A percentile compares a stretch with the other conserved stretches of the same genome.
phyloP scores from a whole-genome alignment of 129 eudicot species.

The Ambrosia trifida region DNA sequence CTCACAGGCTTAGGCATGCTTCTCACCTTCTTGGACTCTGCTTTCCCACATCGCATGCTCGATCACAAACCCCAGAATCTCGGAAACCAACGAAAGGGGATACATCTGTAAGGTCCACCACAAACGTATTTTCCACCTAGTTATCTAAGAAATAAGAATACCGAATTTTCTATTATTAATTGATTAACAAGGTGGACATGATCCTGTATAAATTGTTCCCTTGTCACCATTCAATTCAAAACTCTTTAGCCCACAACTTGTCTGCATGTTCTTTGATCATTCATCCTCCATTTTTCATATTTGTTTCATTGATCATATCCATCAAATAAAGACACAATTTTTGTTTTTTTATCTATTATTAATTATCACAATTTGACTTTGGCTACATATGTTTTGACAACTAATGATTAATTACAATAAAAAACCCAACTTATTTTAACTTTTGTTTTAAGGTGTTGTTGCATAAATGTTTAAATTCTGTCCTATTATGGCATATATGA shows the following conservation, averaged over 20 bases:
- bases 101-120: too few species aligned
- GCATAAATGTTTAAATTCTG: too few species aligned
- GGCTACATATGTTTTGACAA: background rate
- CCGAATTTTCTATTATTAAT: background rate
- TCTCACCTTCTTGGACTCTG: too few species aligned
- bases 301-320: background rate
- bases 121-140: too few species aligned
- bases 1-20: too few species aligned
- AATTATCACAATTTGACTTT: conserved; percentile 20
- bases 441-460: background rate
- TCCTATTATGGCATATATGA: too few species aligned
- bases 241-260: conserved; percentile 2
- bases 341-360: background rate
- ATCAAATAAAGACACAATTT: conserved; percentile 28
- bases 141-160: too few species aligned
- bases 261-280: conserved; percentile 20
- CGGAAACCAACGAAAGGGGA: too few species aligned
- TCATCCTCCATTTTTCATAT: conserved; percentile 23
- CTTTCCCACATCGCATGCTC: too few species aligned
- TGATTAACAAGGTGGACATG: conserved; percentile 20
- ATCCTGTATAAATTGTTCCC: conserved; percentile 31
- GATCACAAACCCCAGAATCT: too few species aligned
- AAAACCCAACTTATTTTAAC: background rate
- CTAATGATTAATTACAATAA: background rate
- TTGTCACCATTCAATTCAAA: conserved; percentile 30